phyloP scores from a whole-genome alignment of 306 rosid species.

The Coriaria nepalensis region DNA sequence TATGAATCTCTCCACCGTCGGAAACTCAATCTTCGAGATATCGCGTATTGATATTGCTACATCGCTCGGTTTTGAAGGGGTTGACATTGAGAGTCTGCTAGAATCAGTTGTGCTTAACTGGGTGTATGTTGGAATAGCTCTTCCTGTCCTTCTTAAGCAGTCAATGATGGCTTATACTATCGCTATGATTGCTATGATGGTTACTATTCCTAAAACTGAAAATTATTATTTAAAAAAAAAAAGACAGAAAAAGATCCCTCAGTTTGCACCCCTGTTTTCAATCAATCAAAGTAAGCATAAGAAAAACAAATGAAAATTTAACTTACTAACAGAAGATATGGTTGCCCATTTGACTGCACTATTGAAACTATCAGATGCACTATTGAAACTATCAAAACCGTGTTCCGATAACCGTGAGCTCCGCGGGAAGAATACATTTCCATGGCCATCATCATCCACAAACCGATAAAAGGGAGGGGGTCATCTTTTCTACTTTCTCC shows the following conservation, averaged over 20 bases:
- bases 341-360: background rate
- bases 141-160: conserved; percentile 43
- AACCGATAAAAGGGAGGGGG: too few species aligned
- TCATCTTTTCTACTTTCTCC: too few species aligned
- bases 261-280: background rate
- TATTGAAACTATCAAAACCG: background rate
- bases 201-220: conserved; percentile 28
- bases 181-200: conserved; percentile 19
- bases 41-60: conserved; percentile 13
- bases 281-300: background rate
- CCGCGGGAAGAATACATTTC: background rate
- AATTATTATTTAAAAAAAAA: background rate
- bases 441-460: background rate
- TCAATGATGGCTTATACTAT: conserved; percentile 32
- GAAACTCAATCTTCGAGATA: conserved; percentile 25
- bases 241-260: background rate
- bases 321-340: background rate
- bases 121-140: conserved; percentile 24
- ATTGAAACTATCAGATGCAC: background rate
- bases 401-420: background rate
- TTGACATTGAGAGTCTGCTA: conserved; percentile 9
- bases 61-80: conserved; percentile 6
- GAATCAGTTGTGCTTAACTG: conserved; percentile 18
- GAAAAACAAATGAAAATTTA: background rate
- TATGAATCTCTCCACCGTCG: conserved; percentile 6